Evolutionary conservation across 2,329 filamentous ascomycete species (phyloP), one percentile per base, ranked within the genome.

Genomic region (Penicillium expansum): DNA sequence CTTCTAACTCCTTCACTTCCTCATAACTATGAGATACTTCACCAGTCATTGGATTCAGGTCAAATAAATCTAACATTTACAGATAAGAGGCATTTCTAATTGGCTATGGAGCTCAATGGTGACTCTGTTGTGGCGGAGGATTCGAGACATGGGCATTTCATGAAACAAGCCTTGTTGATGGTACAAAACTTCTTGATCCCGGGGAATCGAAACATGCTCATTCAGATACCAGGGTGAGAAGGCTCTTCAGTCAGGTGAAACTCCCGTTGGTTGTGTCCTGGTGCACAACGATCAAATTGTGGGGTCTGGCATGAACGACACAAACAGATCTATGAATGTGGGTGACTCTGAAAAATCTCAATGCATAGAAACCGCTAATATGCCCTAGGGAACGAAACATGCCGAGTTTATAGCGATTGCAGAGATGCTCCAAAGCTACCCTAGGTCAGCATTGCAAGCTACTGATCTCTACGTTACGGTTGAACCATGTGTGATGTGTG

Each of bases 401-500:
- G 94, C 94, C 43, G 94, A 99, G 73, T 95, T 97, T 70, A 87
- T 97, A 76, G 94, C 92, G 47, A 82, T 99, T 52, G 80, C 83
- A 56, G 77, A 85, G 60, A 84, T 89, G 63, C 78, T 90, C 44
- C 77, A 82, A 22, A 82, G 81, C 51, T 83, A 94, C 63, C 82
- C 88, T 52, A 82, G 85, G 33, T 82, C 82, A 13, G 84, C 93
- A 61, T 80, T 97, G 64, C 80, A 79, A 38, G 84, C 92, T 62
- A 89, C 86, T 10, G 86, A 89, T 69, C 84, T 99, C 50, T 99
- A 99, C 74, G 94, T 99, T 48, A 99, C 94, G 0, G 93, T 99
- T 52, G 95, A 99, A 76, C 94, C 94, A 5, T 99, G 94, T 74
- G 91, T 99, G 77, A 99, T 99, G 94, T 99, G 94, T 72, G 94